Base-by-base conservation (phyloP, 106 monocot genomes). In the Phalaenopsis equestris region DNA sequence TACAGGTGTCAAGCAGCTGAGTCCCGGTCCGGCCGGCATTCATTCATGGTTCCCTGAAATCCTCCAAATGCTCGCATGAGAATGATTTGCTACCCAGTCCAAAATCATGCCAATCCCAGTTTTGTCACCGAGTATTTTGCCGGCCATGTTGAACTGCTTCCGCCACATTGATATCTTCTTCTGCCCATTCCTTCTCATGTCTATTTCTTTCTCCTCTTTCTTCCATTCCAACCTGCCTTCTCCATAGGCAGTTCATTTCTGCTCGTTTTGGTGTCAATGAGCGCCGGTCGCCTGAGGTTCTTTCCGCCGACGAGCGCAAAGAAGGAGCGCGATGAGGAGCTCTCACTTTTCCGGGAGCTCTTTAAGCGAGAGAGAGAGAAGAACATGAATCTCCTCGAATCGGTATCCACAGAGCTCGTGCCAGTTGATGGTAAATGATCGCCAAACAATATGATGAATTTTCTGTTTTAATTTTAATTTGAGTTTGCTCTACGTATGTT, bases 291-390 rank as follows among this genome's bases (percentile, higher is more conserved):
- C 21, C 24, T 76, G 76, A 76, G 76, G n/a, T 76, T 76, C 76
- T 76, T 76, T 30, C 41, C 49, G 19, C 76, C 76, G 4, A 47
- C 49, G 17, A 42, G 76, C 46, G 76, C 48, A 5, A 78, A 78
- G 49, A 87, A 81, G 72, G 84, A 83, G 18, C 49, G 78, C 36
- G 87, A 87, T 11, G 87, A 87, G 7, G 87, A 87, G 38, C 83
- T 87, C 14, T 17, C 78, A 56, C 82, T 87, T 6, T 87, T 87
- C 73, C 83, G 78, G 0, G 83, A 87, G 78, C 77, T 87, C 80
- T 81, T 83, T 78, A 83, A 75, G 81, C 77, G 87, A 1, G 87
- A 84, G 64, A 83, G 78, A 72, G 87, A 87, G 67, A 72, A 75
- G 74, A 87, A 78, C 37, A 56, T 52, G 36, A 81, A 81, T 55